Base-by-base conservation (phyloP, 371 early-diverging fungal genomes). In the Haplosporangium sp. region DNA sequence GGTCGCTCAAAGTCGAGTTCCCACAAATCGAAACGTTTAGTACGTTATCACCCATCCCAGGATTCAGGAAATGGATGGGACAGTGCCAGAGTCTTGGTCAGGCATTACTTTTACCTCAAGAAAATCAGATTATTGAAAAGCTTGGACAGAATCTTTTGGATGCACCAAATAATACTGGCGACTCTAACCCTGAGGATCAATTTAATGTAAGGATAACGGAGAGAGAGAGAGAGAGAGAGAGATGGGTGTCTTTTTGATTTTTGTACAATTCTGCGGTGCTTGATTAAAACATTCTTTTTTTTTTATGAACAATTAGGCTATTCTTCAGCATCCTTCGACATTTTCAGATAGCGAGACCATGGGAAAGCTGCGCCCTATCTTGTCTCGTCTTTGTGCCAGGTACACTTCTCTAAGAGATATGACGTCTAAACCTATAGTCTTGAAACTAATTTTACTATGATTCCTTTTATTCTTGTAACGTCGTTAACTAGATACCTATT, bases 21-120 rank as follows among this genome's bases (percentile, higher is more conserved):
- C 93, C 95, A 7, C 84, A 86, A 44, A 82, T 96, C 38, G 65
- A 85, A 5, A 93, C 92, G 0, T 97, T 96, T 76, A 90, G 90
- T 66, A 97, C 97, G 0, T 79, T 97, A 9, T 94, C 95, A 60
- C 97, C 97, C 0, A 88, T 97, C 50, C 96, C 97, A 4, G 86
- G 89, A 11, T 95, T 95, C 85, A 86, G 92, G 19, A 72, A 77
- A 4, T 97, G 97, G 97, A 74, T 96, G 17, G 72, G 69, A 11
- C 66, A 82, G 11, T 77, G 85, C 39, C 71, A 69, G 17, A 69
- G 61, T 17, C 67, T 78, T 40, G 71, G 70, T 3, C 68, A 75
- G 35, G 48, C 57, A 17, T 58, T 82, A 39, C 74, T 81, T 15
- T 63, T 75, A n/a, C 76, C 76, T 1, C 38, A 58, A 15, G 77